These are phyloP conservation scores for Leccinellum albellum DNA, from an alignment of 768 basidiomycete species.

Conservation along the genomic window DNA sequence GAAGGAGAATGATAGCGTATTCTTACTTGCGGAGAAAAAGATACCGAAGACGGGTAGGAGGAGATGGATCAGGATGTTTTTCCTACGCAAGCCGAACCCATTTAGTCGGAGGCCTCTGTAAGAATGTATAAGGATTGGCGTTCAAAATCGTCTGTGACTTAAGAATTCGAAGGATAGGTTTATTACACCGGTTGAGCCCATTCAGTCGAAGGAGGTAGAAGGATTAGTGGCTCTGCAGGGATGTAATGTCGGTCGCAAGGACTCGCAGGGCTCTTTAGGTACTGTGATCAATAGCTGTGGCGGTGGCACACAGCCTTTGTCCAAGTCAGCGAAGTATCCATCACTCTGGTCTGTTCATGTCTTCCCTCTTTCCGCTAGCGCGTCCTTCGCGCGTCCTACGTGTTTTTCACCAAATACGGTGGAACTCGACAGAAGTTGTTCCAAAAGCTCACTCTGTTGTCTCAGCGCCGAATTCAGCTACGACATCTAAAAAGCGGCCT, in stretches of 20 bases:
- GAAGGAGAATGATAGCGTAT: neutral
- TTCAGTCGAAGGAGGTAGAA: too few species aligned
- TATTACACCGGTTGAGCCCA: too few species aligned
- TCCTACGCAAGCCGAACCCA: neutral
- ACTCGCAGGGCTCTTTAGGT: too few species aligned
- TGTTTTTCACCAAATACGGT: conserved; percentile 14
- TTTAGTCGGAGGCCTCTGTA: neutral
- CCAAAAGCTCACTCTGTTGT: neutral
- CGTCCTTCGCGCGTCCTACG: conserved; percentile 18
- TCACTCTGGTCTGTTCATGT: conserved; percentile 15
- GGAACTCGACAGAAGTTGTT: conserved; percentile 17
- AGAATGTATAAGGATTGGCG: neutral
- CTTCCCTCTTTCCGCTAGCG: conserved; percentile 16
- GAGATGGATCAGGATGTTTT: neutral
- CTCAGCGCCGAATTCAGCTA: neutral
- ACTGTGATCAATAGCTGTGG: too few species aligned
- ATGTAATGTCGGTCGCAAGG: too few species aligned
- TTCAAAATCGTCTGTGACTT: neutral
- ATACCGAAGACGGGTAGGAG: too few species aligned
- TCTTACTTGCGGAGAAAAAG: neutral
- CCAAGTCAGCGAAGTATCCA: neutral
- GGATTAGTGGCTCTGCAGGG: too few species aligned
- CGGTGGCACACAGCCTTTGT: conserved; percentile 10
- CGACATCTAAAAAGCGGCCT: conserved; percentile 36
- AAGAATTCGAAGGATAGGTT: too few species aligned